Evolutionary conservation across 495 filamentous ascomycete species (phyloP), one percentile per base, ranked within the genome.

Genomic region (Tricharina praecox): DNA sequence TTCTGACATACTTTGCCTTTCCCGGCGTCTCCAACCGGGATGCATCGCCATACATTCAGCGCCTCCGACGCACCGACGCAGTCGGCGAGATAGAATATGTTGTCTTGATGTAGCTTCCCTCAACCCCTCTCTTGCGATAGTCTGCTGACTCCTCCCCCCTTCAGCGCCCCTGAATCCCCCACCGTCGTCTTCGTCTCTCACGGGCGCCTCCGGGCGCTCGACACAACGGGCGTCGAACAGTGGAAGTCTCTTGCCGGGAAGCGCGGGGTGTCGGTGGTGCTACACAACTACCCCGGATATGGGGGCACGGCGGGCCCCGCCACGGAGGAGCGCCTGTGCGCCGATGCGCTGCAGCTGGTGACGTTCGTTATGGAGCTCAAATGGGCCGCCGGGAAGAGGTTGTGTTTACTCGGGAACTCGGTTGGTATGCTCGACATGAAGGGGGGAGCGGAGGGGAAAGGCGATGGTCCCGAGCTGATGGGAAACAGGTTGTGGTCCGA

Each of bases 251-350:
- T 25, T 13, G 40, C 40, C 1, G 24, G 1, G 1, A 42, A 42
- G 20, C 8, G 24, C 4, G 7, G 23, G 7, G 39, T 42, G 7
- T 23, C 18, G 19, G 23, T 42, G 18, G 18, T 42, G 4, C 39
- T 42, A 25, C 39, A 42, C 20, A 42, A 42, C 39, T 42, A 42
- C 18, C 39, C 39, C 9, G 39, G 39, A 10, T 42, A 42, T 24
- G 39, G 39, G 39, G 39, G 15, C 7, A 42, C 39, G 7, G 7
- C 20, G 8, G 39, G 39, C 3, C 18, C 19, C 7, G 11, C 5
- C 7, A 42, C 39, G 15, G 20, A 21, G 15, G 39, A 20, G 18
- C 39, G 20, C 7, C 4, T 42, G 4, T 42, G 15, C 7, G 7
- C 5, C 7, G 39, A 42, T 24, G 20, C 39, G 18, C 7, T 42